Evolutionary conservation across 257 asterid species (phyloP).

Genomic region (Forsythia viridissima): DNA sequence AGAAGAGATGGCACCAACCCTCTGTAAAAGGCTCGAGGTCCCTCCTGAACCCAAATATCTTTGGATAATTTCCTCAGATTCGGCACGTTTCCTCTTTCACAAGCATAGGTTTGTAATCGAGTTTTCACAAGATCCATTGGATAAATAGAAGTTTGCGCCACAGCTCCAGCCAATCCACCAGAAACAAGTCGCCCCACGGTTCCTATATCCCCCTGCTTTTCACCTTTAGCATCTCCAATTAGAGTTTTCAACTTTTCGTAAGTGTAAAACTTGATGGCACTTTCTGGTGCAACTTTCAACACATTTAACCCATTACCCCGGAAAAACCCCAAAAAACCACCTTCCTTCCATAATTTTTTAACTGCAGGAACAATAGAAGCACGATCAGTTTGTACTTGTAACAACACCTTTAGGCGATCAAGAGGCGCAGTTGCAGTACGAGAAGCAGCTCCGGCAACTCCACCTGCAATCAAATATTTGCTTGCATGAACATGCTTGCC

Average conservation of each 20-base stretch:
- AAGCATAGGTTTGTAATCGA: conserved; percentile 71
- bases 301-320: conserved; percentile 94
- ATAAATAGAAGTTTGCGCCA: conserved; percentile 91
- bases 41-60: conserved; percentile 86
- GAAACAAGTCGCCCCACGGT: conserved; percentile 72
- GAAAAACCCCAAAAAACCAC: conserved; percentile 69
- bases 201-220: conserved; percentile 59
- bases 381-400: conserved; percentile 86
- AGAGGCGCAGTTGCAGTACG: conserved; percentile 97
- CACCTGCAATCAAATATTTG: conserved; percentile 90
- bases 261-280: conserved; percentile 91
- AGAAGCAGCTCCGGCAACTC: conserved; percentile 97
- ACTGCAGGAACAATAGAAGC: conserved; percentile 71
- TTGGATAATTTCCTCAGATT: conserved; percentile 64
- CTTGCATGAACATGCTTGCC: conserved; percentile 82
- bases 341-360: conserved; percentile 68
- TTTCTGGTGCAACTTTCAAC: conserved; percentile 96
- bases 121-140: conserved; percentile 99
- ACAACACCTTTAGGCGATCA: conserved; percentile 82
- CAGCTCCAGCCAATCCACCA: conserved; percentile 98
- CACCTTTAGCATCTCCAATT: conserved; percentile 53
- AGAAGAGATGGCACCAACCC: conserved; percentile 93
- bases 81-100: conserved; percentile 76
- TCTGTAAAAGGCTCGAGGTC: conserved; percentile 92
- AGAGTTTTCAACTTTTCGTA: conserved; percentile 73